These are phyloP conservation scores for Podila verticillata DNA, from an alignment of 192 early-diverging fungal genomes.

Conservation along the genomic window DNA sequence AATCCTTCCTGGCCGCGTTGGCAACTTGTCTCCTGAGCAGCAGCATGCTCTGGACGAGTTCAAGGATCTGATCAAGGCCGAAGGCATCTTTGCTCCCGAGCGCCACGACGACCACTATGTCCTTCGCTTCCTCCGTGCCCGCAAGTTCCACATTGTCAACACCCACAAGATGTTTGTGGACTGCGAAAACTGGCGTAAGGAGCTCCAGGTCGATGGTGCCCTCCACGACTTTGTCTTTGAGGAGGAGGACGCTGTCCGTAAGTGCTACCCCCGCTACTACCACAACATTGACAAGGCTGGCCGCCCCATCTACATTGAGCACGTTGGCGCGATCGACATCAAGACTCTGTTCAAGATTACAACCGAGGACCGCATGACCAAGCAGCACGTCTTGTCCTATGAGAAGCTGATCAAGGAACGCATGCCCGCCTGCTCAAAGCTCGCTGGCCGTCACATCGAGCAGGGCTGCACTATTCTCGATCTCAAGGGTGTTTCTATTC, in stretches of 20 bases:
- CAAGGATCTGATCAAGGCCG: conserved; percentile 64
- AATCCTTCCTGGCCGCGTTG: conserved; percentile 64
- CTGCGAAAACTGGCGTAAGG: conserved; percentile 73
- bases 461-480: conserved; percentile 80
- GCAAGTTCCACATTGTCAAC: conserved; percentile 71
- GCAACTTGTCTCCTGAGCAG: conserved; percentile 69
- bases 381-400: conserved; percentile 80
- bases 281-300: conserved; percentile 81
- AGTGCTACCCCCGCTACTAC: conserved; percentile 79
- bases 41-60: conserved; percentile 62
- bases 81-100: conserved; percentile 62
- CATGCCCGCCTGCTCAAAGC: conserved; percentile 73
- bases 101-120: conserved; percentile 74
- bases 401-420: conserved; percentile 72
- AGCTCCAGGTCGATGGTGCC: conserved; percentile 66
- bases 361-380: conserved; percentile 73
- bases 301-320: conserved; percentile 80
- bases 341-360: conserved; percentile 70
- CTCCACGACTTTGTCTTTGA: conserved; percentile 69
- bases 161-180: conserved; percentile 80
- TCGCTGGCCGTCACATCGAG: conserved; percentile 64
- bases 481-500: conserved; percentile 75
- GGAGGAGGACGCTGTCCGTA: conserved; percentile 69
- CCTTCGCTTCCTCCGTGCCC: conserved; percentile 78
- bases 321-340: conserved; percentile 71